Evolutionary conservation across 192 early-diverging fungal genomes (phyloP), one percentile per base, ranked within the genome.

Genomic region (Radiomyces spectabilis): DNA sequence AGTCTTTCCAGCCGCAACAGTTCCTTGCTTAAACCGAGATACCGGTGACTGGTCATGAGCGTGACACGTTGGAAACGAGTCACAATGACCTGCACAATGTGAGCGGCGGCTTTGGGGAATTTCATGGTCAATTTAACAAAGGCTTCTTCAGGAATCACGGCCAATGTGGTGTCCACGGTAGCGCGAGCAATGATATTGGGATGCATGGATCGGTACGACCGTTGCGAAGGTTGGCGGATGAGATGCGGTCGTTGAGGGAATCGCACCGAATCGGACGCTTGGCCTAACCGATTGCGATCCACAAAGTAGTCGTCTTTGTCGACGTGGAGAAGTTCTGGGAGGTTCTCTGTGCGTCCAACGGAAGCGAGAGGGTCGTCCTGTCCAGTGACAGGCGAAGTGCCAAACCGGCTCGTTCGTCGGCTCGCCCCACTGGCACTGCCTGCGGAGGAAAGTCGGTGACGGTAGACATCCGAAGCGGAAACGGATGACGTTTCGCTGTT

Each of bases 11-110:
- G 84, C 24, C 82, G 77, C 40, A 97, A 75, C 1, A 97, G 77
- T 53, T 96, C 93, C 43, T 86, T 82, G 3, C 88, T 86, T 38
- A 96, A 62, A 6, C 88, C 91, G 1, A 96, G 76, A 53, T 95
- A 98, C 48, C 85, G 78, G 61, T 91, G 85, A 48, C 95, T 82
- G 3, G 92, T 93, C 60, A 90, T 75, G 64, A 94, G 83, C 0
- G 96, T 97, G 34, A 96, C 94, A 1, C 96, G 82, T 69, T 97
- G 92, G 56, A 99, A 90, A 29, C 96, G 82, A 1, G 93, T 93
- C 57, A 99, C 59, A 53, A 99, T 95, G 13, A 97, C 93, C 55
- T 95, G 96, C 3, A 92, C 84, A 32, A 99, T 95, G 53, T 95
- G 92, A 29, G 96, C 89, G 0, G 89, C 92, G 0, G 95, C 88